Conservation (phyloP, 2,329 filamentous ascomycete species). For the Paradendryphiella salina region DNA sequence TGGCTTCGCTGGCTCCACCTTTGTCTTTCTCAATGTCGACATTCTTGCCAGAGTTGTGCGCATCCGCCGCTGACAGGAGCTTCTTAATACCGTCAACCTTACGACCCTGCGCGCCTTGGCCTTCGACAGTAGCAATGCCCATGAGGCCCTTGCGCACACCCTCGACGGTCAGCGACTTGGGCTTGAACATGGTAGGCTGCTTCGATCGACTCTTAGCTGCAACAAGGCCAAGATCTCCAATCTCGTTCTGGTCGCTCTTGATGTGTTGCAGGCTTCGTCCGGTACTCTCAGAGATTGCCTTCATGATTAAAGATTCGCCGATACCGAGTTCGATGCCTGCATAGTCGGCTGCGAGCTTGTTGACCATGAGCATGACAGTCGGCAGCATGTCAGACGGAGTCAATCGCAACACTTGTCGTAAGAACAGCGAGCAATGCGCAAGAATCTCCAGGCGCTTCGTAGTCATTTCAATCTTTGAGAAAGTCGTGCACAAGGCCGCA, state of each 20-base stretch:
- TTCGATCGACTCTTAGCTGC: constrained; percentile 94
- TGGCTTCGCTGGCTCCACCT: constrained; percentile 91
- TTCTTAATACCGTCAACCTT: constrained; percentile 98
- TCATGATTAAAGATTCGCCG: constrained; percentile 97
- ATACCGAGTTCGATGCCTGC: constrained; percentile 97
- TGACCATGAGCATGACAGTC: constrained; percentile 93
- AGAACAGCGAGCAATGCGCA: constrained; percentile 85
- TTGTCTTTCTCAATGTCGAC: constrained; percentile 90
- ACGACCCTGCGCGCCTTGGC: constrained; percentile 82
- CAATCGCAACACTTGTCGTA: constrained; percentile 89
- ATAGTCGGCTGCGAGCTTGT: constrained; percentile 96
- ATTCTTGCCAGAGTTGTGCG: constrained; percentile 63
- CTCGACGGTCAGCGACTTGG: constrained; percentile 82
- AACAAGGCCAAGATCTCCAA: constrained; percentile 91
- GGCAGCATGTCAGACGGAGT: constrained; percentile 86
- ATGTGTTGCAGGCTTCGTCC: constrained; percentile 86
- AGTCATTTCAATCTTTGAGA: constrained; percentile 92
- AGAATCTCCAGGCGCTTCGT: constrained; percentile 87
- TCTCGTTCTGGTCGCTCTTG: constrained; percentile 93
- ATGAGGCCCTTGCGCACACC: constrained; percentile 88
- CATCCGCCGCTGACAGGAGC: constrained; percentile 85
- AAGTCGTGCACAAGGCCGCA: constrained; percentile 89
- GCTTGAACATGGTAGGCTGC: constrained; percentile 98
- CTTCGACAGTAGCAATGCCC: constrained; percentile 82
- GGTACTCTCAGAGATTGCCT: constrained; percentile 92